Evolutionary conservation across 371 early-diverging fungal genomes (phyloP).

Genomic region (Circinella umbellata): DNA sequence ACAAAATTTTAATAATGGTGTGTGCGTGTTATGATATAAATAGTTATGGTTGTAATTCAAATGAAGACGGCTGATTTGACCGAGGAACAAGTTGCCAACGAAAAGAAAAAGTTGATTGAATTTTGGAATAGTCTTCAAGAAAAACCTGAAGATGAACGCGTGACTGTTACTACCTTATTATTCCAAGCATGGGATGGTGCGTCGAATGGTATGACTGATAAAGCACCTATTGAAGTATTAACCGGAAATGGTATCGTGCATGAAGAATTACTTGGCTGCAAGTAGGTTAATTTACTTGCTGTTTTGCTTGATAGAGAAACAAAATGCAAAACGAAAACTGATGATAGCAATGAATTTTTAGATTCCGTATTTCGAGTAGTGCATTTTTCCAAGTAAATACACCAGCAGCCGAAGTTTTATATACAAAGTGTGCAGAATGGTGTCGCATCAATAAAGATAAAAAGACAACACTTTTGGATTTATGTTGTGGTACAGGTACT

Average conservation of each 20-base stretch:
- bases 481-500: slow-evolving; percentile 92
- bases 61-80: slow-evolving; percentile 54
- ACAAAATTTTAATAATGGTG: neutral
- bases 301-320: neutral
- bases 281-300: neutral
- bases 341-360: neutral
- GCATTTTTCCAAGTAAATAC: slow-evolving; percentile 89
- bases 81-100: slow-evolving; percentile 41
- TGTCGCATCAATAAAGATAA: slow-evolving; percentile 41
- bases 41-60: slow-evolving; percentile 71
- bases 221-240: slow-evolving; percentile 53
- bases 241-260: slow-evolving; percentile 66
- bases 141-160: slow-evolving; percentile 21
- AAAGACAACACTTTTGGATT: slow-evolving; percentile 65
- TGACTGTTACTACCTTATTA: slow-evolving; percentile 57
- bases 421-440: slow-evolving; percentile 56
- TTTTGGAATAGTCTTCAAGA: slow-evolving; percentile 33
- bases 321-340: too few relatives aligned
- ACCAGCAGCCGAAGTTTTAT: slow-evolving; percentile 73
- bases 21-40: neutral
- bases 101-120: slow-evolving; percentile 38
- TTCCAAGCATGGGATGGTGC: slow-evolving; percentile 60
- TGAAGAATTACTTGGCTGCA: slow-evolving; percentile 67
- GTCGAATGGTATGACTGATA: slow-evolving; percentile 64
- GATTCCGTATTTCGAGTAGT: slow-evolving; percentile 75